These are phyloP conservation scores for Mortierella sp. DNA, from an alignment of 371 early-diverging fungal genomes.

Conservation along the genomic window DNA sequence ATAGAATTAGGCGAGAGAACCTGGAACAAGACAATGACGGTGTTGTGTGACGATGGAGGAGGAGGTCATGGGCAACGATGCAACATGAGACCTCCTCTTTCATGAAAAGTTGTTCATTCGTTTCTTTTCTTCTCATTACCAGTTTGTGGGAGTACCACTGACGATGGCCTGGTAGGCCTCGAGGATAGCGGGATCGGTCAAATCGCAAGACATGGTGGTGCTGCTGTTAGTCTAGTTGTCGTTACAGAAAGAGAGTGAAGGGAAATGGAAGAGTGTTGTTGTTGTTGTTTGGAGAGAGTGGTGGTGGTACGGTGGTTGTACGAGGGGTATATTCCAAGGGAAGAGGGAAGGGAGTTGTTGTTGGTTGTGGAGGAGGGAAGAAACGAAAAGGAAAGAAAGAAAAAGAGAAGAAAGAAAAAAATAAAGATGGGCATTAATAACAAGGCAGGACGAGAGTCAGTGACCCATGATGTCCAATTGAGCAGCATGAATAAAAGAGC, in stretches of 20 bases:
- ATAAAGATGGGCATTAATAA: background rate
- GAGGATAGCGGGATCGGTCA: slow-evolving; percentile 73
- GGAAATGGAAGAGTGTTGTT: background rate
- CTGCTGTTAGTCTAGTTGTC: background rate
- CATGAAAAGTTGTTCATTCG: background rate
- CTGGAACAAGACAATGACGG: background rate
- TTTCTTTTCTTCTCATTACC: slow-evolving; percentile 57
- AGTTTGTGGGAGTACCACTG: slow-evolving; percentile 66
- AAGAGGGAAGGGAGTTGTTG: background rate
- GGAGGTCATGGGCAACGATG: background rate
- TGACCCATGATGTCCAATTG: background rate
- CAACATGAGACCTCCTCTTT: background rate
- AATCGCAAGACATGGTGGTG: slow-evolving; percentile 73
- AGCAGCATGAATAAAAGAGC: background rate
- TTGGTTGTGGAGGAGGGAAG: background rate
- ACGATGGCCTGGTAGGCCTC: slow-evolving; percentile 75
- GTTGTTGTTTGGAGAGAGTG: background rate
- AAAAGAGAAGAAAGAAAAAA: background rate
- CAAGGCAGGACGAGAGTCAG: background rate
- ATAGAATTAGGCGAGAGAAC: slow-evolving; percentile 14
- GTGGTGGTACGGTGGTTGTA: background rate
- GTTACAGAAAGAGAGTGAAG: background rate
- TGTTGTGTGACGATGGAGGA: background rate
- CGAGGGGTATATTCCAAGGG: background rate
- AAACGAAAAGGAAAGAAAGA: background rate